Conservation (phyloP, 75 land plant genomes). For the Larix kaempferi region DNA sequence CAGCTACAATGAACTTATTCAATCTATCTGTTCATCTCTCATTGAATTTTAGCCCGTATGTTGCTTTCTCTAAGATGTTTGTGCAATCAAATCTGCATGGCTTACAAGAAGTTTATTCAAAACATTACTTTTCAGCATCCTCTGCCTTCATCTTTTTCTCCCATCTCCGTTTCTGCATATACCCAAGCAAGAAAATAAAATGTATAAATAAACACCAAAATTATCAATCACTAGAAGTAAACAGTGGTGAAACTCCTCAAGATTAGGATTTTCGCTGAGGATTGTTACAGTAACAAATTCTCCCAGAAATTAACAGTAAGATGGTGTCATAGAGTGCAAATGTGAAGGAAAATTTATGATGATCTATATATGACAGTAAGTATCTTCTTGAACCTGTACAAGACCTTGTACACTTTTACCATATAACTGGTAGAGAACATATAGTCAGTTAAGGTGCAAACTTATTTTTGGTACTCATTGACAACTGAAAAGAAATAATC, state of each 20-base stretch:
- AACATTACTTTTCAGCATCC: slow-evolving; percentile 13
- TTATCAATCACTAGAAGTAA: neutral
- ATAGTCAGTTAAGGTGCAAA: neutral
- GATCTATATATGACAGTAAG: neutral
- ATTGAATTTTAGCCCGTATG: no score
- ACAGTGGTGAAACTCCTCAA: neutral
- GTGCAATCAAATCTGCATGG: no score
- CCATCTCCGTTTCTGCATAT: slow-evolving; percentile 46
- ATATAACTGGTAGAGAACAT: neutral
- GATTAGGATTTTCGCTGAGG: neutral
- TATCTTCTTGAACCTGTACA: neutral
- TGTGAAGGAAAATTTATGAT: neutral
- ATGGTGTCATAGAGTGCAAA: neutral
- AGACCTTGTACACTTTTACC: neutral
- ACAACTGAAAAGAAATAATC: neutral
- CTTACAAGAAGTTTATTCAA: no score
- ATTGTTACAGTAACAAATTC: neutral
- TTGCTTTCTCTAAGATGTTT: no score
- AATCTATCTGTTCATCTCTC: no score
- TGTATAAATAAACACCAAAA: neutral
- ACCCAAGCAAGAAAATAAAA: neutral
- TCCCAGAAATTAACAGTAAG: neutral
- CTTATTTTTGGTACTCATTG: neutral
- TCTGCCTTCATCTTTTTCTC: slow-evolving; percentile 72
- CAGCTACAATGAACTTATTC: no score